Percentiles rank a stretch among this genome's conserved stretches.
phyloP scores from a whole-genome alignment of 352 stramenopile species.

The Globisporangium paroecandrum region DNA sequence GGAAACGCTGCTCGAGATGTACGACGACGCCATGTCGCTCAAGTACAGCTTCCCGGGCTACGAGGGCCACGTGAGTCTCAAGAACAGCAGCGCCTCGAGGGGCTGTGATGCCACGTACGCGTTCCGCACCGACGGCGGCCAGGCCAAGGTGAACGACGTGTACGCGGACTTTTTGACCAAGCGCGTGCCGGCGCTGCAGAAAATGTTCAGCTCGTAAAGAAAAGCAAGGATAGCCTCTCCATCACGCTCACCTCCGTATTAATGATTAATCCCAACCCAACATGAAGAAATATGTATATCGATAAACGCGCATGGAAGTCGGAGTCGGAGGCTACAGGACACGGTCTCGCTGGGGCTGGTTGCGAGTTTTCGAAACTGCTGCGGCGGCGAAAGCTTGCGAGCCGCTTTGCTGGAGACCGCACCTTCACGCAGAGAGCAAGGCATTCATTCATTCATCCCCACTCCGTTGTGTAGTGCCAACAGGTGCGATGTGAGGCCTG shows the following conservation, averaged over 20 bases:
- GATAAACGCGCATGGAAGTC: too few species aligned
- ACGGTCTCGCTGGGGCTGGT: too few species aligned
- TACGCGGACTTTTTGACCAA: constrained; percentile 14
- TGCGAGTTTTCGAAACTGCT: too few species aligned
- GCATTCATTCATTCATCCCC: too few species aligned
- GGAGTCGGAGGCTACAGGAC: too few species aligned
- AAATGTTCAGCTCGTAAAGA: constrained; percentile 10
- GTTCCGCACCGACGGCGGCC: constrained; percentile 9
- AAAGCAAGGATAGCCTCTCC: neutral
- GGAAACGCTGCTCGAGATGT: constrained; percentile 5
- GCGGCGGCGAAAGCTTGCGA: too few species aligned
- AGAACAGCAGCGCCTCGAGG: neutral
- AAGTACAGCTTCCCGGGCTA: constrained; percentile 6
- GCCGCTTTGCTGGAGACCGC: too few species aligned
- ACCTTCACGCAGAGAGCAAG: too few species aligned
- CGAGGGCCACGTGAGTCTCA: constrained; percentile 7
- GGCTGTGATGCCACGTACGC: constrained; percentile 14
- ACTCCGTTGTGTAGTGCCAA: too few species aligned
- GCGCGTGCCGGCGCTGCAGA: constrained; percentile 13
- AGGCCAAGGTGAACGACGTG: constrained; percentile 5
- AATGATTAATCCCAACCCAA: neutral
- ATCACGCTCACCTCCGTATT: neutral
- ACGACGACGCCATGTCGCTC: constrained; percentile 14
- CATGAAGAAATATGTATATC: too few species aligned
- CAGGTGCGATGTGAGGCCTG: too few species aligned